A percentile compares a stretch with the other conserved stretches of the same genome.
These are phyloP conservation scores for Raphanus raphanistrum DNA, from an alignment of 345 rosid species.

Conservation along the genomic window DNA sequence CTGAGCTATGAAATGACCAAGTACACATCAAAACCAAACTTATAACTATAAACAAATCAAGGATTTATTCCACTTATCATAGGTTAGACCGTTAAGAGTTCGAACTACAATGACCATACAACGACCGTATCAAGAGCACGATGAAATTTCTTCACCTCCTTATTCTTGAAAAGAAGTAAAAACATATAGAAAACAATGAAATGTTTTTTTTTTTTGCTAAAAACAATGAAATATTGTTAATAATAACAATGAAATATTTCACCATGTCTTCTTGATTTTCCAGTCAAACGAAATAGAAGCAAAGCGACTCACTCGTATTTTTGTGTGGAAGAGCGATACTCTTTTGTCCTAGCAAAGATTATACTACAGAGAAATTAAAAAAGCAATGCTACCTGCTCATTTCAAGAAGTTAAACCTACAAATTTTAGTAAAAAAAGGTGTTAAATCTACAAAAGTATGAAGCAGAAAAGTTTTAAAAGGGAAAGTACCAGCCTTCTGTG, in stretches of 20 bases:
- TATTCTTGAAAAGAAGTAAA: constrained; percentile 41
- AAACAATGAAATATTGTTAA: too few relatives aligned
- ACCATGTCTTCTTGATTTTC: neutral
- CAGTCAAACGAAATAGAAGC: neutral
- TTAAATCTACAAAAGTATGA: constrained; percentile 3
- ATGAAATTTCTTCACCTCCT: constrained; percentile 81
- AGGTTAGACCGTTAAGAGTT: too few relatives aligned
- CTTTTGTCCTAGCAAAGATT: constrained; percentile 74
- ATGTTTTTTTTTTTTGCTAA: too few relatives aligned
- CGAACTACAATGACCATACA: too few relatives aligned
- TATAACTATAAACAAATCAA: too few relatives aligned
- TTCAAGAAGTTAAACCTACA: neutral
- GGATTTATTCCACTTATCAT: too few relatives aligned
- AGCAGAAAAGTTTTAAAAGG: constrained; percentile 13
- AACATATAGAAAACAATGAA: neutral
- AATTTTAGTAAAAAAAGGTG: neutral
- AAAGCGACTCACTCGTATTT: constrained; percentile 61
- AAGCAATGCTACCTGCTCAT: neutral
- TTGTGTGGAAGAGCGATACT: constrained; percentile 74
- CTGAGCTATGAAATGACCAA: too few relatives aligned
- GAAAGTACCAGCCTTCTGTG: constrained; percentile 85
- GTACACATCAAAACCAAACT: too few relatives aligned
- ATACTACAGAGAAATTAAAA: constrained; percentile 54
- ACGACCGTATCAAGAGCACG: constrained; percentile 52
- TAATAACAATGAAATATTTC: neutral